Percentiles rank a stretch among this genome's conserved stretches.
Evolutionary conservation across 768 basidiomycete species (phyloP).

Genomic region (Cystoderma amianthinum): DNA sequence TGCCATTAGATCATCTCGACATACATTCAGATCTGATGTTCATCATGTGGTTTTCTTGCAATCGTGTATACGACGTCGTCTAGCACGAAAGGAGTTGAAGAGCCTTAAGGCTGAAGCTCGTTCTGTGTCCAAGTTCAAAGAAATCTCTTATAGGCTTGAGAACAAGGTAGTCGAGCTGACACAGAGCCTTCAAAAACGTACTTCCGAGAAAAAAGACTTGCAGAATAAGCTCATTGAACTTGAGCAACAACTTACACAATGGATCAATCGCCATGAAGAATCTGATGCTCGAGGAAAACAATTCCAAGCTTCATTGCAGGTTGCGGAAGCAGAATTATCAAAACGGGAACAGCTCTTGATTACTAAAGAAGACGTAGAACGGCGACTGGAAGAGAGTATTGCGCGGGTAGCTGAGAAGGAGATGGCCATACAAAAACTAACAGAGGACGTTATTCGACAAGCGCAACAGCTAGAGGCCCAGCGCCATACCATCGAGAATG

Average conservation of each 20-base stretch:
- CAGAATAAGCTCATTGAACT: slow-evolving; percentile 68
- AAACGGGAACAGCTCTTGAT: slow-evolving; percentile 69
- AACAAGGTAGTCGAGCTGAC: slow-evolving; percentile 99
- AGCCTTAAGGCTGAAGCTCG: slow-evolving; percentile 85
- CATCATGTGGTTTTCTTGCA: slow-evolving; percentile 78
- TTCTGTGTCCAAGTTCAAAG: slow-evolving; percentile 97
- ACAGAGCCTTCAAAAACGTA: slow-evolving; percentile 85
- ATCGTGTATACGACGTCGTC: slow-evolving; percentile 84
- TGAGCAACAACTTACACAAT: slow-evolving; percentile 81
- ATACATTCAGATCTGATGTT: slow-evolving; percentile 51
- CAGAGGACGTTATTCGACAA: slow-evolving; percentile 68
- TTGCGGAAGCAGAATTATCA: slow-evolving; percentile 62
- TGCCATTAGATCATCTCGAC: slow-evolving; percentile 42
- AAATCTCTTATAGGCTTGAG: slow-evolving; percentile 94
- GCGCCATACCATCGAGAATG: slow-evolving; percentile 60
- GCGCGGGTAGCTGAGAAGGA: slow-evolving; percentile 79
- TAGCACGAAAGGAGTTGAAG: slow-evolving; percentile 83
- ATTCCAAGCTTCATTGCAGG: slow-evolving; percentile 61
- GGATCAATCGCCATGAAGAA: slow-evolving; percentile 87
- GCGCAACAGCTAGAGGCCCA: slow-evolving; percentile 71
- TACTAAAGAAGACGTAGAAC: slow-evolving; percentile 76
- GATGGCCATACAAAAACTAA: slow-evolving; percentile 71
- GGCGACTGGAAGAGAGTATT: slow-evolving; percentile 70
- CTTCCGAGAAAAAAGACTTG: slow-evolving; percentile 84
- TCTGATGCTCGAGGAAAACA: slow-evolving; percentile 68